Percentiles rank a stretch among this genome's conserved stretches.
These are phyloP conservation scores for Zygosaccharomyces bailii DNA, from an alignment of 805 yeast species.

Conservation along the genomic window DNA sequence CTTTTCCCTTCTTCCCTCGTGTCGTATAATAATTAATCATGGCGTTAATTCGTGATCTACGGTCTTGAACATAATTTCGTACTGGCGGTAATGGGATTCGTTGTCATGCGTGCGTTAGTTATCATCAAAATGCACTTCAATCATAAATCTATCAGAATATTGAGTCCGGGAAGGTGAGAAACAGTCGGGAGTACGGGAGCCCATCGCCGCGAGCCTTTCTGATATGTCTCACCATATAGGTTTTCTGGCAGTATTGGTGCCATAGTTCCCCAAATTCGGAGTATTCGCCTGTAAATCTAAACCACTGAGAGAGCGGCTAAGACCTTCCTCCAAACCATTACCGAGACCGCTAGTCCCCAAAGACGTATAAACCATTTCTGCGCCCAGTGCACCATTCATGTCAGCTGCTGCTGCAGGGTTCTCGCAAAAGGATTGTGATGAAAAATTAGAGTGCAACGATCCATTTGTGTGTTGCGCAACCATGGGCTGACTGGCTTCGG, in stretches of 20 bases:
- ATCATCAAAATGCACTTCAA: conserved; percentile 13
- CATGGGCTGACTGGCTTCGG: conserved; percentile 18
- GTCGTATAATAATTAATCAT: conserved; percentile 6
- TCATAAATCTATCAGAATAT: conserved; percentile 15
- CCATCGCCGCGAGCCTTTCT: neutral
- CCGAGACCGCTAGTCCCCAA: conserved; percentile 18
- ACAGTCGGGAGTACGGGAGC: neutral
- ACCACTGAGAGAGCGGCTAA: conserved; percentile 35
- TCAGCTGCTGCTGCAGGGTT: conserved; percentile 10
- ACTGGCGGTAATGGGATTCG: conserved; percentile 10
- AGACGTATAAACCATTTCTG: conserved; percentile 21
- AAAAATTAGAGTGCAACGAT: conserved; percentile 35
- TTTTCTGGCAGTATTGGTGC: conserved; percentile 13
- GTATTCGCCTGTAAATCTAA: conserved; percentile 29
- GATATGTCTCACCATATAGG: conserved; percentile 11
- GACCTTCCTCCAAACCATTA: conserved; percentile 30
- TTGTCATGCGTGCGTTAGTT: conserved; percentile 15
- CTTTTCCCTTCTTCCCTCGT: neutral
- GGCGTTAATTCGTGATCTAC: conserved; percentile 6
- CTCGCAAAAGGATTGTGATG: conserved; percentile 33
- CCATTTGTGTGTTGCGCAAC: conserved; percentile 36
- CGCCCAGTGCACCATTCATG: conserved; percentile 11
- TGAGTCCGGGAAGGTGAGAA: neutral
- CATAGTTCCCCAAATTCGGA: conserved; percentile 7
- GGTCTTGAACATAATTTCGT: conserved; percentile 7